Evolutionary conservation across 2,329 filamentous ascomycete genomes (phyloP).

Genomic region (Cercospora nicotianae): DNA sequence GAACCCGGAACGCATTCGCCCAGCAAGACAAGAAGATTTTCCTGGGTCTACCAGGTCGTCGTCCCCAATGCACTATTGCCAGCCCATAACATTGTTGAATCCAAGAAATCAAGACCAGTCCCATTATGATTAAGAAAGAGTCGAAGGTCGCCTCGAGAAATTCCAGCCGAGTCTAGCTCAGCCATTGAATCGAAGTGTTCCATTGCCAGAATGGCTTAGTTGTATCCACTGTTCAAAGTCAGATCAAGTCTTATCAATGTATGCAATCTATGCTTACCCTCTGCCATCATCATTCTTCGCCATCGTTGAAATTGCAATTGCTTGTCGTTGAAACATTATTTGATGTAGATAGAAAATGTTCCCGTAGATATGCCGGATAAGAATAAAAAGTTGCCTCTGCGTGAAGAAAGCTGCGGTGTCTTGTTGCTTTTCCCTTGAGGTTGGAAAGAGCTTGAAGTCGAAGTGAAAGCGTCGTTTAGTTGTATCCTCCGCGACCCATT

Average conservation of each 20-base stretch:
- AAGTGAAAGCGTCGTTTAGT: conserved; percentile 33
- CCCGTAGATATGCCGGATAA: conserved; percentile 12
- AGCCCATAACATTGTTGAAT: not conserved
- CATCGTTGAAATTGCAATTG: conserved; percentile 2
- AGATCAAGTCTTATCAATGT: conserved; percentile 10
- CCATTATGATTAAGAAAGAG: not conserved
- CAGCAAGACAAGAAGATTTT: not conserved
- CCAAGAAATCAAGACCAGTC: not conserved
- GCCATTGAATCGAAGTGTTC: not conserved
- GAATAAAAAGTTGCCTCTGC: not conserved
- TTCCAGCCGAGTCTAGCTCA: conserved; percentile 23
- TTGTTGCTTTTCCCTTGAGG: not conserved
- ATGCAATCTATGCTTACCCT: conserved; percentile 26
- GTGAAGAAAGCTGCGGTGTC: not conserved
- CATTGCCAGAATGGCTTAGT: conserved; percentile 20
- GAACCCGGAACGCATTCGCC: not conserved
- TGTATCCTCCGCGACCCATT: conserved; percentile 48
- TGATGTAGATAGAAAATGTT: not conserved
- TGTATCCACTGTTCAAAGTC: conserved; percentile 28
- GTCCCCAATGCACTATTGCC: not conserved
- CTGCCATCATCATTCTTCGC: conserved; percentile 34
- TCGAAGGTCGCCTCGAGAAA: not conserved
- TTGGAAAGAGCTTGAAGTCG: not conserved
- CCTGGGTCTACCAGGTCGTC: not conserved
- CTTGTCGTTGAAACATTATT: not conserved